A percentile compares a stretch with the other conserved stretches of the same genome.
These are phyloP conservation scores for Annulohypoxylon moriforme DNA, from an alignment of 495 filamentous ascomycete genomes.

Conservation along the genomic window DNA sequence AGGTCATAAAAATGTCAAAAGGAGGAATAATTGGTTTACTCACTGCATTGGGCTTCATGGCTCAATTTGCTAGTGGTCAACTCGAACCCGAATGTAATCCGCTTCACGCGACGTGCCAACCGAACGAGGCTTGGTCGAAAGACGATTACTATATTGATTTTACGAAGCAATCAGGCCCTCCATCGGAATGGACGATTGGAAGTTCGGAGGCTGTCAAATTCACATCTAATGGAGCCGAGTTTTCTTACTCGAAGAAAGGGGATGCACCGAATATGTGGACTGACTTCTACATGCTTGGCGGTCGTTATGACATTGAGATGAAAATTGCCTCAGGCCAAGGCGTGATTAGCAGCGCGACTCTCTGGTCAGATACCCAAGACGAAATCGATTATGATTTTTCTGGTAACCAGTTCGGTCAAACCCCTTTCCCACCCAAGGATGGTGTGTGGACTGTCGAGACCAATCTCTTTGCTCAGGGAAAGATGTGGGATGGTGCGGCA, in stretches of 20 bases:
- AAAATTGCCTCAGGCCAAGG: slow-evolving; percentile 77
- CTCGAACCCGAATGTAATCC: slow-evolving; percentile 48
- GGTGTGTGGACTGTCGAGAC: slow-evolving; percentile 71
- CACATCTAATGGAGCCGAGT: slow-evolving; percentile 70
- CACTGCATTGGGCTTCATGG: slow-evolving; percentile 38
- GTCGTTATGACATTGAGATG: slow-evolving; percentile 74
- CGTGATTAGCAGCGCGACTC: slow-evolving; percentile 82
- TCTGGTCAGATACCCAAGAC: slow-evolving; percentile 91
- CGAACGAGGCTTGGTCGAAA: slow-evolving; percentile 43
- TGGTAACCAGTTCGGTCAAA: slow-evolving; percentile 67
- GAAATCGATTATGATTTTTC: slow-evolving; percentile 95
- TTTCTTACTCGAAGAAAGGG: slow-evolving; percentile 76
- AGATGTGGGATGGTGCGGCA: slow-evolving; percentile 67
- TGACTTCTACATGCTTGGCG: slow-evolving; percentile 82
- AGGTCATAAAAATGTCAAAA: slow-evolving; percentile 40
- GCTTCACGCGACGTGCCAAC: slow-evolving; percentile 40
- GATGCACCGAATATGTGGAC: slow-evolving; percentile 80
- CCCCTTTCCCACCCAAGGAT: slow-evolving; percentile 46
- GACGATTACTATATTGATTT: slow-evolving; percentile 48
- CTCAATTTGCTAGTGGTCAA: slow-evolving; percentile 42
- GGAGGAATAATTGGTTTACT: slow-evolving; percentile 42
- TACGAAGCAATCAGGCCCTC: slow-evolving; percentile 40
- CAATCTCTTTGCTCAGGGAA: slow-evolving; percentile 95
- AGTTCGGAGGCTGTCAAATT: slow-evolving; percentile 56
- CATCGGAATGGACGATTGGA: slow-evolving; percentile 40